phyloP scores from a whole-genome alignment of 176 grass and related monocot genomes.

The Rhynchospora tenuis region DNA sequence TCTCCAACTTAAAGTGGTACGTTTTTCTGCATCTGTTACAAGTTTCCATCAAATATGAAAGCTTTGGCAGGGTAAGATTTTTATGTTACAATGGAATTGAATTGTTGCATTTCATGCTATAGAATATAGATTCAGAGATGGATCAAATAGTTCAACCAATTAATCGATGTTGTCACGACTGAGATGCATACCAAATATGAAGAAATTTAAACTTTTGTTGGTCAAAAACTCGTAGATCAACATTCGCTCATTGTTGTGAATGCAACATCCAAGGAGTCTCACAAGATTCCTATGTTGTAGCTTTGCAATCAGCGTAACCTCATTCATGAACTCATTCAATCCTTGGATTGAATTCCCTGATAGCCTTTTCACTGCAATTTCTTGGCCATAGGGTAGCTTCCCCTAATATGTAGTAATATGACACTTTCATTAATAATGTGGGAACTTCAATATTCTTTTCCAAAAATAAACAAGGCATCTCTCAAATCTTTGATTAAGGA shows the following conservation, averaged over 20 bases:
- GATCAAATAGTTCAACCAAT: background rate
- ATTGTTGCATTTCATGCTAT: background rate
- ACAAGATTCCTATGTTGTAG: conserved; percentile 64
- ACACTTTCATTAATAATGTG: no score
- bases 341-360: conserved; percentile 31
- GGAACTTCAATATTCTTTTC: no score
- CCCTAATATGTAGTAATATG: conserved; percentile 19
- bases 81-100: background rate
- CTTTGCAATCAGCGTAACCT: conserved; percentile 49
- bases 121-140: background rate
- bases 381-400: conserved; percentile 32
- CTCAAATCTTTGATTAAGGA: no score
- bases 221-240: conserved; percentile 56
- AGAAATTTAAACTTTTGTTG: conserved; percentile 56
- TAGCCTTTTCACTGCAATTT: conserved; percentile 53
- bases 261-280: conserved; percentile 53
- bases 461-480: background rate
- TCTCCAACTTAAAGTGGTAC: background rate
- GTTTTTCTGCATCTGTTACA: background rate
- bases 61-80: background rate
- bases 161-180: background rate
- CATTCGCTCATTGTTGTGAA: conserved; percentile 37
- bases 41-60: background rate
- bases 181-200: conserved; percentile 41
- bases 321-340: conserved; percentile 56